Percentiles rank a stretch among this genome's conserved stretches.
phyloP scores from a whole-genome alignment of 2,329 filamentous ascomycete genomes.

The Fusarium ambrosium region DNA sequence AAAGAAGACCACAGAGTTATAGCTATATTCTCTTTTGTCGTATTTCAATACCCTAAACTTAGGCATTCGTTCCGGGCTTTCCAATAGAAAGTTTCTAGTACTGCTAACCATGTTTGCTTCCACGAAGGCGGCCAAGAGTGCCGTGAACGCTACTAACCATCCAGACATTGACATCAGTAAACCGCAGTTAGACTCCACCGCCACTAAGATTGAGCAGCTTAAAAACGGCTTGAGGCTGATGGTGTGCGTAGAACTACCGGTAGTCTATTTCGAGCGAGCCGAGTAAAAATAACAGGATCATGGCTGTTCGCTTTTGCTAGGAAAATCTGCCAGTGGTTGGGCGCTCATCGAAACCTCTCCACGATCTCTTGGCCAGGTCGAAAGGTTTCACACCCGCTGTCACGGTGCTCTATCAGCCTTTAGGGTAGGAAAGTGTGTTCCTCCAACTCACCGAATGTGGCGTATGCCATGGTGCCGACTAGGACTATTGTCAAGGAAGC shows the following conservation, averaged over 20 bases:
- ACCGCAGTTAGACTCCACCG: slow-evolving; percentile 25
- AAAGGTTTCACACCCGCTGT: not conserved
- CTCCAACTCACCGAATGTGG: not conserved
- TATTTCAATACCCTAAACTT: too few species aligned
- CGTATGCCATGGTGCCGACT: not conserved
- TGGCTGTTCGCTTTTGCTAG: slow-evolving; percentile 36
- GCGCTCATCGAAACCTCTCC: slow-evolving; percentile 34
- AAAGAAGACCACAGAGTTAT: too few species aligned
- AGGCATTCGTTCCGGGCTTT: too few species aligned
- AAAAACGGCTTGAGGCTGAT: slow-evolving; percentile 31
- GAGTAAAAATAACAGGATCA: slow-evolving; percentile 29
- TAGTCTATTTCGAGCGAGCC: slow-evolving; percentile 28
- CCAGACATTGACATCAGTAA: slow-evolving; percentile 39
- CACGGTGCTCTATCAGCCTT: not conserved
- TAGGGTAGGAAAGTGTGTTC: not conserved
- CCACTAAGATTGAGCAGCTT: slow-evolving; percentile 40
- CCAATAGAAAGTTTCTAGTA: too few species aligned
- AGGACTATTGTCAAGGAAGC: not conserved
- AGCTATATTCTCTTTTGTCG: too few species aligned
- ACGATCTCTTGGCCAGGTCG: not conserved
- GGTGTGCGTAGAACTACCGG: slow-evolving; percentile 40
- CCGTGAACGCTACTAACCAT: slow-evolving; percentile 38
- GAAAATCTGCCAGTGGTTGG: slow-evolving; percentile 34
- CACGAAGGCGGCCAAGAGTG: slow-evolving; percentile 36
- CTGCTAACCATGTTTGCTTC: slow-evolving; percentile 17